Conservation (phyloP, 192 early-diverging fungal species). For the Backusella parvicylindrica region DNA sequence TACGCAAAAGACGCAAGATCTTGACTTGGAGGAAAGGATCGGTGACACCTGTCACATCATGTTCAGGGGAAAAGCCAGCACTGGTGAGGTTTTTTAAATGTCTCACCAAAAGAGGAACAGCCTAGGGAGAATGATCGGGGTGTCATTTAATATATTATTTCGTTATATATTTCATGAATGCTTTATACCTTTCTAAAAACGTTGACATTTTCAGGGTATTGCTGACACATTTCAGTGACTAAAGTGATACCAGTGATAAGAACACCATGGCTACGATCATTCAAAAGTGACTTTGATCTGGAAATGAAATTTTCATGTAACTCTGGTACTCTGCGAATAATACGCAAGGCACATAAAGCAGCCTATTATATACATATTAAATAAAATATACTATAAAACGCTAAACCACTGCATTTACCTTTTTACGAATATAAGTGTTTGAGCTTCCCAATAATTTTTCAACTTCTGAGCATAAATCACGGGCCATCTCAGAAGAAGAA, state of each 20-base stretch:
- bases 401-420: too few species aligned
- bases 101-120: slow-evolving; percentile 79
- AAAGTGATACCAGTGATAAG: slow-evolving; percentile 88
- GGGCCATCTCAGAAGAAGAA: slow-evolving; percentile 93
- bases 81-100: slow-evolving; percentile 88
- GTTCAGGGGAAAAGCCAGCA: slow-evolving; percentile 86
- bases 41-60: slow-evolving; percentile 94
- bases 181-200: slow-evolving; percentile 69
- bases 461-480: slow-evolving; percentile 91
- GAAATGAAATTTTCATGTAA: slow-evolving; percentile 82
- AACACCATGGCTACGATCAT: slow-evolving; percentile 95
- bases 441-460: slow-evolving; percentile 88
- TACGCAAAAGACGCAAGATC: slow-evolving; percentile 82
- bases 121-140: too few species aligned
- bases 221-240: slow-evolving; percentile 83
- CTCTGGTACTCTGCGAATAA: slow-evolving; percentile 92
- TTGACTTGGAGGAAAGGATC: slow-evolving; percentile 98
- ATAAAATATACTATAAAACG: too few species aligned
- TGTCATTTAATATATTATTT: neutral
- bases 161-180: neutral
- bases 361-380: slow-evolving; percentile 47
- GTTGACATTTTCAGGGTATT: slow-evolving; percentile 61
- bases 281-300: slow-evolving; percentile 68
- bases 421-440: slow-evolving; percentile 94
- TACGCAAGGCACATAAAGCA: slow-evolving; percentile 86